Evolutionary conservation across 192 early-diverging fungal genomes (phyloP), one percentile per base, ranked within the genome.

Genomic region (Backusella australiensis): DNA sequence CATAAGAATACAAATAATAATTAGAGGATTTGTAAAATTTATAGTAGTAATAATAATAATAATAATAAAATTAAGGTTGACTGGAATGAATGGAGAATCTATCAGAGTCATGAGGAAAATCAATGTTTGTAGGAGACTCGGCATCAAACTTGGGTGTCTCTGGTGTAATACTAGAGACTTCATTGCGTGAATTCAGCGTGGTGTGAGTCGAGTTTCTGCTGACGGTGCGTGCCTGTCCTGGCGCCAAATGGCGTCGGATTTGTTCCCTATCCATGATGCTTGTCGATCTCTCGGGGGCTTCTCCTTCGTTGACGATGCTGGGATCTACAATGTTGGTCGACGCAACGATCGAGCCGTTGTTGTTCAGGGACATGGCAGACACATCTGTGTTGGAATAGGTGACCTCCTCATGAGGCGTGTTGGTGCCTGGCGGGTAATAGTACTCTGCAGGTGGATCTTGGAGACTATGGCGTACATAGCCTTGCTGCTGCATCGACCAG

Each of bases 21-120:
- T 39, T 0, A 39, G 8, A 39, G 38, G 38, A 39, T 39, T 39
- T 39, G 38, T 39, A 39, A 12, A 9, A 39, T 39, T 39, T 39
- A 39, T 39, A 39, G 32, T 32, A 32, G 3, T 32, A 67, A 34
- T 35, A 15, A 41, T 42, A 67, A 17, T 44, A 17, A 17, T 34
- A 44, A 53, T 34, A 68, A 19, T 34, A 59, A 71, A 21, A 34
- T 77, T 59, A 42, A 36, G 49, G 19, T 59, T 21, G 53, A 39
- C 42, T 56, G 9, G 72, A 74, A 21, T 59, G 77, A 67, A 78
- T 78, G n/a, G 77, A 78, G 67, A 78, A 78, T 39, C 71, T 59
- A 67, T 72, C 63, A 36, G 71, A 72, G 44, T 78, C 77, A 72
- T 78, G 77, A 32, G 77, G 77, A 52, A 78, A 78, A n/a, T 78